A percentile compares a stretch with the other conserved stretches of the same genome.
Evolutionary conservation across 2,329 filamentous ascomycete genomes (phyloP).

Genomic region (Aspergillus melleus): DNA sequence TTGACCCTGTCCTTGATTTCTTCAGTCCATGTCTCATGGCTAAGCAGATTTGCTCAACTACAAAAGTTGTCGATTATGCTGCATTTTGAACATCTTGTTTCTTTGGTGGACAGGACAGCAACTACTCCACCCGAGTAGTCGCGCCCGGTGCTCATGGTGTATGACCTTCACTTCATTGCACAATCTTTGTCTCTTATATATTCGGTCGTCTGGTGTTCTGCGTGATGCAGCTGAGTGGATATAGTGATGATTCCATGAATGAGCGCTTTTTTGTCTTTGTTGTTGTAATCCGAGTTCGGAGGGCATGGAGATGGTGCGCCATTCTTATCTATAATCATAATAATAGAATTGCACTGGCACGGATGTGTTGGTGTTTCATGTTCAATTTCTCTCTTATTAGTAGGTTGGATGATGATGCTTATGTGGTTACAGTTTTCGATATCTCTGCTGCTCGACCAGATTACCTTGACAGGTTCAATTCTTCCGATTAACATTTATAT

Average conservation of each 20-base stretch:
- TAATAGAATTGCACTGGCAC: constrained; percentile 8
- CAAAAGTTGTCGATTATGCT: neutral
- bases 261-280: constrained; percentile 3
- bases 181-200: constrained; percentile 6
- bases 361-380: constrained; percentile 4
- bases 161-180: constrained; percentile 13
- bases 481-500: constrained; percentile 17
- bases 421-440: neutral
- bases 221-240: constrained; percentile 15
- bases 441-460: neutral
- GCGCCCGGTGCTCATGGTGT: constrained; percentile 5
- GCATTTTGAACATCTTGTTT: neutral
- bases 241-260: constrained; percentile 16
- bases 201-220: constrained; percentile 11
- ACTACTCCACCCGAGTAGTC: neutral
- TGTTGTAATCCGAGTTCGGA: neutral
- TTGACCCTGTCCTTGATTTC: neutral
- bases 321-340: constrained; percentile 14
- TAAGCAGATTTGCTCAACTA: constrained; percentile 1
- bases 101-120: neutral
- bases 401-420: neutral
- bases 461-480: constrained; percentile 7
- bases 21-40: neutral
- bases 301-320: neutral
- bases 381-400: neutral